These are phyloP conservation scores for fission yeast (Schizosaccharomyces pombe) DNA, from an alignment of 805 yeast genomes.

Conservation along the genomic window ASM294v3 CU329670.1:2887001-2887500, in stretches of 20 bases:
- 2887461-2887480: slow-evolving; percentile 83
- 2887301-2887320: slow-evolving; percentile 54
- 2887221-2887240: slow-evolving; percentile 60
- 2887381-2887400: slow-evolving; percentile 64
- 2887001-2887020: not conserved
- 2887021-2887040: not conserved
- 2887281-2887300: slow-evolving; percentile 52
- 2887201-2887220: slow-evolving; percentile 68
- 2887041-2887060: not conserved
- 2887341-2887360: slow-evolving; percentile 71
- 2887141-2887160: slow-evolving; percentile 59
- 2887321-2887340: slow-evolving; percentile 83
- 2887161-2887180: slow-evolving; percentile 35
- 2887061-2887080: not conserved
- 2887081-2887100: slow-evolving; percentile 28
- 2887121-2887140: slow-evolving; percentile 44
- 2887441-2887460: slow-evolving; percentile 54
- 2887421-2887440: slow-evolving; percentile 70
- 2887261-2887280: slow-evolving; percentile 63
- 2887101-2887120: slow-evolving; percentile 44
- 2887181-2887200: slow-evolving; percentile 49
- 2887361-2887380: slow-evolving; percentile 69
- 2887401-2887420: slow-evolving; percentile 76
- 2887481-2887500: slow-evolving; percentile 82
- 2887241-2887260: slow-evolving; percentile 64